Conservation (phyloP, 2,329 filamentous ascomycete species). For the Trichoderma sp. region DNA sequence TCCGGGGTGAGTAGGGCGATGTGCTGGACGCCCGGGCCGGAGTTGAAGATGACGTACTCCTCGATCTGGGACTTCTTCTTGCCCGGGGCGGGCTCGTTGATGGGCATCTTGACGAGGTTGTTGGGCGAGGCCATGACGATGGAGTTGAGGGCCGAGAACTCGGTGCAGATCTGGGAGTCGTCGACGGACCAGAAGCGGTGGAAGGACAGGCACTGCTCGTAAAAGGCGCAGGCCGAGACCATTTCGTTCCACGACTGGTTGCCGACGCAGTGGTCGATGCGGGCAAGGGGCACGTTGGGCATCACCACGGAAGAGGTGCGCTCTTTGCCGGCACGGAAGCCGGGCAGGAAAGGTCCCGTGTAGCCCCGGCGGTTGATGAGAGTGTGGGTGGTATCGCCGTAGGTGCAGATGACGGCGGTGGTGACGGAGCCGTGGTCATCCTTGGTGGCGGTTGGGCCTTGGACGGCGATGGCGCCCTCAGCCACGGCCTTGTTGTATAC, state of each 20-base stretch:
- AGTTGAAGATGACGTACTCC: conserved; percentile 88
- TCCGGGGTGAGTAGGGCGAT: conserved; percentile 81
- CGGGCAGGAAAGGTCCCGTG: conserved; percentile 75
- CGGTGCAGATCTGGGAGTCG: conserved; percentile 87
- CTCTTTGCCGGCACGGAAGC: conserved; percentile 61
- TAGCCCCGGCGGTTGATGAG: conserved; percentile 74
- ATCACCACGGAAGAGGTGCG: conserved; percentile 43
- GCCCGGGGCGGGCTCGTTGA: conserved; percentile 90
- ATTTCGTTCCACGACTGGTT: conserved; percentile 97
- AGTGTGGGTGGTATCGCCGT: conserved; percentile 93
- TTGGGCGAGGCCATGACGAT: conserved; percentile 88
- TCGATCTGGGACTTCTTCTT: conserved; percentile 94
- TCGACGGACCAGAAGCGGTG: conserved; percentile 98
- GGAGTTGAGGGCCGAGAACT: conserved; percentile 83
- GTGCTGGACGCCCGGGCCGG: conserved; percentile 87
- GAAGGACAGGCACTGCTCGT: conserved; percentile 86
- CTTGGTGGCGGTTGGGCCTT: conserved; percentile 52
- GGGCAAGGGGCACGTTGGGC: conserved; percentile 64
- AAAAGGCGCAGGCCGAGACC: conserved; percentile 64
- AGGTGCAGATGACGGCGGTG: conserved; percentile 81
- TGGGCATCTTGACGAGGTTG: conserved; percentile 93
- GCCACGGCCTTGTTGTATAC: conserved; percentile 74
- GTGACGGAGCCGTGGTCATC: conserved; percentile 66
- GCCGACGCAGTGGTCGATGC: conserved; percentile 94
- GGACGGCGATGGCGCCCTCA: conserved; percentile 61